Conservation (phyloP, 352 stramenopile species). For the Phytophthora hibernalis region DNA sequence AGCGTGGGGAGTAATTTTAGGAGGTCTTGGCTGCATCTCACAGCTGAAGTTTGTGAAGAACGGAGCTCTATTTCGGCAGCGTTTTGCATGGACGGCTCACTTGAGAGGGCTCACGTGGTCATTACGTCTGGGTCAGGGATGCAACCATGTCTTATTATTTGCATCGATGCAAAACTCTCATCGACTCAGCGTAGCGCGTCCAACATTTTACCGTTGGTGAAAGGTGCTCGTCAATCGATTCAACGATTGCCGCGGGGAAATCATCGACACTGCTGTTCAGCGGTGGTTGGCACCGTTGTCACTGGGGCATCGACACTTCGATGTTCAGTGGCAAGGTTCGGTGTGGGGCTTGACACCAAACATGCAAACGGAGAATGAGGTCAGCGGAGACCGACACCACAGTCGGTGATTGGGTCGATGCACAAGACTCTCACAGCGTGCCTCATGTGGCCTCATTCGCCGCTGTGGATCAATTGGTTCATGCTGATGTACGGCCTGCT, state of each 20-base stretch:
- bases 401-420: conserved; percentile 15
- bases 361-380: conserved; percentile 21
- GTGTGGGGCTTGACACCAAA: not conserved
- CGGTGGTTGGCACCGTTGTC: not conserved
- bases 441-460: conserved; percentile 6
- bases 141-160: not conserved
- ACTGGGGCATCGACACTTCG: not conserved
- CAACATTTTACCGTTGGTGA: not conserved
- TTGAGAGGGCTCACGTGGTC: too few species aligned
- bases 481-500: not conserved
- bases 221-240: not conserved
- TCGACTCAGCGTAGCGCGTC: too few species aligned
- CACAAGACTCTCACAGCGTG: conserved; percentile 15
- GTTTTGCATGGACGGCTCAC: too few species aligned
- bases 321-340: not conserved
- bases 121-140: too few species aligned
- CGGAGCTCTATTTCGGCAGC: not conserved
- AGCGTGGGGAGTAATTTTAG: conserved; percentile 6
- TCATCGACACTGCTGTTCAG: too few species aligned
- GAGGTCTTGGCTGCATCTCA: not conserved
- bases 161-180: too few species aligned
- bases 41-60: not conserved
- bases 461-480: conserved; percentile 16
- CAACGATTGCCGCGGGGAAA: too few species aligned
- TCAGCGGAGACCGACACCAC: conserved; percentile 18